A percentile compares a stretch with the other conserved stretches of the same genome.
phyloP scores from a whole-genome alignment of 2,329 filamentous ascomycete species.

The Hortaea sp. region DNA sequence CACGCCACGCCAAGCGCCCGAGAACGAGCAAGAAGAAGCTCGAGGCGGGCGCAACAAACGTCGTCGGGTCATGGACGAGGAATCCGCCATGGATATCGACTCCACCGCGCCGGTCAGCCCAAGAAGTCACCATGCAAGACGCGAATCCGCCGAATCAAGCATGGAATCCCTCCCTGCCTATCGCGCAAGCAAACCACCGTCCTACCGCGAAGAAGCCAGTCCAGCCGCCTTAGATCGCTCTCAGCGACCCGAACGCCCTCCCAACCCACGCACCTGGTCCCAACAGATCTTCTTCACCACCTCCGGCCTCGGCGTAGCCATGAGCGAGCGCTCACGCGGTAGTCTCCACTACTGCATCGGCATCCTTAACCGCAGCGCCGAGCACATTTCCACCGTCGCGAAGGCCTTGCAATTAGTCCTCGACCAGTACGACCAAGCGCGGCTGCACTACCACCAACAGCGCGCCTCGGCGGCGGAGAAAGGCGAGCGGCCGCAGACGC shows the following conservation, averaged over 20 bases:
- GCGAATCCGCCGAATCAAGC: slow-evolving; percentile 55
- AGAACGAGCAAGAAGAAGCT: slow-evolving; percentile 35
- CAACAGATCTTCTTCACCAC: slow-evolving; percentile 68
- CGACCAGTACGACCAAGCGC: slow-evolving; percentile 61
- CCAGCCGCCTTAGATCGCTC: slow-evolving; percentile 17
- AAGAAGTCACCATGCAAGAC: slow-evolving; percentile 28
- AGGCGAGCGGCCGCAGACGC: slow-evolving; percentile 19
- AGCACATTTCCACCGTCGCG: slow-evolving; percentile 67
- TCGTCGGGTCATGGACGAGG: slow-evolving; percentile 33
- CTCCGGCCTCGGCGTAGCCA: slow-evolving; percentile 79
- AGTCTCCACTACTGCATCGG: slow-evolving; percentile 76
- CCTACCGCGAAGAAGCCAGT: slow-evolving; percentile 25
- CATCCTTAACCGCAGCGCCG: slow-evolving; percentile 73
- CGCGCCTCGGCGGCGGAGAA: slow-evolving; percentile 31
- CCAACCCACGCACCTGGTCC: slow-evolving; percentile 53
- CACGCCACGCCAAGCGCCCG: slow-evolving; percentile 41
- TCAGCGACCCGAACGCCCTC: slow-evolving; percentile 15
- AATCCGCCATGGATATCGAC: slow-evolving; percentile 31
- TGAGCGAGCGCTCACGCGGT: slow-evolving; percentile 77
- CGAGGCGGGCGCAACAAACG: slow-evolving; percentile 27
- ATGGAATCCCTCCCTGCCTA: slow-evolving; percentile 74
- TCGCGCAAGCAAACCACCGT: slow-evolving; percentile 52
- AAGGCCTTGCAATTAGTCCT: slow-evolving; percentile 63
- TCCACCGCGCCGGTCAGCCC: neutral
- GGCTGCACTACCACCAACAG: slow-evolving; percentile 37